Conservation (phyloP, 441 rosid species). For the Cnidoscolus chayamansa region DNA sequence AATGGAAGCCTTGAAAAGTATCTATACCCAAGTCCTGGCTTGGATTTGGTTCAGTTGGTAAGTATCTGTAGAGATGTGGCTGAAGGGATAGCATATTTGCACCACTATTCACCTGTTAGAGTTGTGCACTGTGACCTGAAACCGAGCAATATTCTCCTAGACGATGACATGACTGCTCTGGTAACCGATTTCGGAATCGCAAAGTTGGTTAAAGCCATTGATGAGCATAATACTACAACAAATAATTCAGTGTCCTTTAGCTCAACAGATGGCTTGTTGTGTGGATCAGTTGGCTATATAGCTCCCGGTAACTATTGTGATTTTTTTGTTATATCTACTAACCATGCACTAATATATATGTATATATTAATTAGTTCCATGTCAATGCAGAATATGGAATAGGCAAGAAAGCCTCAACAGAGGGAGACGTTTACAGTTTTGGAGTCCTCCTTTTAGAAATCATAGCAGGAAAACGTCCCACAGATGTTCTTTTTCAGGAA, state of each 20-base stretch:
- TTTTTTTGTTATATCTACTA: too few species aligned
- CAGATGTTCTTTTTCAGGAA: conserved; percentile 50
- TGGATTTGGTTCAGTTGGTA: conserved; percentile 67
- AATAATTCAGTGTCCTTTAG: conserved; percentile 49
- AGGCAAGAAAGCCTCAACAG: conserved; percentile 66
- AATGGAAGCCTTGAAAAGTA: conserved; percentile 46
- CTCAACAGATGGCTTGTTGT: conserved; percentile 65
- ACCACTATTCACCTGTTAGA: conserved; percentile 70
- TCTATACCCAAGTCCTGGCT: conserved; percentile 49
- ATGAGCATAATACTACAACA: conserved; percentile 23
- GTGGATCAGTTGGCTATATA: conserved; percentile 86
- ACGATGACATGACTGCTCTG: conserved; percentile 79
- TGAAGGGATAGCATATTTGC: conserved; percentile 76
- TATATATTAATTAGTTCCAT: not conserved
- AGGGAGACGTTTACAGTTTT: conserved; percentile 83
- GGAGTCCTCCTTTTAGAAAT: conserved; percentile 79
- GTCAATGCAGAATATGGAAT: conserved; percentile 64
- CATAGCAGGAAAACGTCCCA: conserved; percentile 64
- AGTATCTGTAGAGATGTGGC: conserved; percentile 76
- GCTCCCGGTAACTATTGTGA: conserved; percentile 59
- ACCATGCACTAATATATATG: too few species aligned
- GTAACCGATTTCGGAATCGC: conserved; percentile 86
- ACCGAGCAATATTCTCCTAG: conserved; percentile 86
- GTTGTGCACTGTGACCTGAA: conserved; percentile 94
- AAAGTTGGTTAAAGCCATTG: conserved; percentile 49